These are phyloP conservation scores for Trichoderma koningiopsis DNA, from an alignment of 2,329 filamentous ascomycete genomes.

Conservation along the genomic window DNA sequence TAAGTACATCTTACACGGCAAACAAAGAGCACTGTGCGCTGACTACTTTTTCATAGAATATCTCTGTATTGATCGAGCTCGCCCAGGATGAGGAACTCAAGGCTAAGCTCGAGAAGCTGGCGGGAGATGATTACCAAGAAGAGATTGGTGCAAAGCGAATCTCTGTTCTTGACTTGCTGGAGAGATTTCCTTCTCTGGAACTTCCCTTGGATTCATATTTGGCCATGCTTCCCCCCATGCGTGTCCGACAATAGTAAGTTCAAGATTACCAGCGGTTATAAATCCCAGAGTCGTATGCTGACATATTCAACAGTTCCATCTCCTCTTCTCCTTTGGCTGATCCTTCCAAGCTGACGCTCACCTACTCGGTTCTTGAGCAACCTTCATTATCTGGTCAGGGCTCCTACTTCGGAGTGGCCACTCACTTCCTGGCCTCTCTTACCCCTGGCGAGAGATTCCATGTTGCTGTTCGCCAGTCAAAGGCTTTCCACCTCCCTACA, in stretches of 20 bases:
- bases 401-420: constrained; percentile 61
- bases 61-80: constrained; percentile 50
- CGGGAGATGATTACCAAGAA: constrained; percentile 49
- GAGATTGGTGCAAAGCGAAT: constrained; percentile 59
- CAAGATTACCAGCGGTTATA: too few species aligned
- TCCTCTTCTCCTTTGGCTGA: constrained; percentile 70
- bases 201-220: constrained; percentile 69
- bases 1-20: constrained; percentile 34
- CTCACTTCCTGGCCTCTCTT: constrained; percentile 59
- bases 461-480: constrained; percentile 52
- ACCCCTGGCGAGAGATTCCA: constrained; percentile 47
- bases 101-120: constrained; percentile 49
- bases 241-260: constrained; percentile 67
- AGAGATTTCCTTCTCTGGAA: constrained; percentile 60
- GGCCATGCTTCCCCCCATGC: constrained; percentile 73
- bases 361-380: constrained; percentile 65
- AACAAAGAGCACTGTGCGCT: neutral
- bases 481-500: constrained; percentile 52
- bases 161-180: constrained; percentile 69
- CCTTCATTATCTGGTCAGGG: constrained; percentile 55
- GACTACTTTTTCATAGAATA: constrained; percentile 34
- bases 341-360: constrained; percentile 61
- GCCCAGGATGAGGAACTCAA: constrained; percentile 49
- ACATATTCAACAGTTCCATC: constrained; percentile 54
- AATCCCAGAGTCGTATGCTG: constrained; percentile 14